Base-by-base conservation (phyloP, 1,284 basidiomycete genomes). In the Sporisorium scitamineum region DNA sequence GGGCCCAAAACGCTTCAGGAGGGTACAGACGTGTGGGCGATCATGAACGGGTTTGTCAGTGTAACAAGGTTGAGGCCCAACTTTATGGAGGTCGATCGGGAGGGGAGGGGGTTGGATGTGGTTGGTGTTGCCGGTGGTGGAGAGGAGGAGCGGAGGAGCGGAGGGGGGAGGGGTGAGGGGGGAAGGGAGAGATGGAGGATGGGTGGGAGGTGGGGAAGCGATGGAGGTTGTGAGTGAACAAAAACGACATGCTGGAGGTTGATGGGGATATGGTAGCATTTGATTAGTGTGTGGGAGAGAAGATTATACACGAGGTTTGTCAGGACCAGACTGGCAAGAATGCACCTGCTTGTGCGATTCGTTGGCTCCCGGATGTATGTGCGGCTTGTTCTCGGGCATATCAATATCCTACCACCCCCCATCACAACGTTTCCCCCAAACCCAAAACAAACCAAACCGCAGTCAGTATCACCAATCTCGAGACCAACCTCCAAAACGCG, bases 11-110 rank as follows among this genome's bases (percentile, higher is more conserved):
- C 42, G 22, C 48, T 76, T 13, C 55, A 59, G 22, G 68, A 61
- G 22, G 82, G 79, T 3, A 83, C 83, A 0, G 83, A 84, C 29
- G 77, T 78, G 10, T 82, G 82, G 81, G 84, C 84, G 4, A 66
- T 85, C 27, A 54, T 66, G 52, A 76, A 81, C 18, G 84, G 84
- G 24, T 74, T 68, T 51, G 64, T 85, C 14, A 79, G 76, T 57
- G 61, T 85, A 41, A 73, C 80, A 20, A 72, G 82, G 34, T 65
- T 85, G 37, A 53, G 68, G 9, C 69, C 79, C 8, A 72, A 71
- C 34, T 82, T 72, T 29, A 72, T 76, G 74, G 65, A 76, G 60
- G 74, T 76, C 6, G 74, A 76, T 32, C 11, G 37, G 13, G 18
- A 57, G 8, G 74, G 74, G 27, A 61, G 52, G 34, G 74, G 74